A percentile compares a stretch with the other conserved stretches of the same genome.
Conservation (phyloP, 495 filamentous ascomycete species). For the Echria macrotheca region DNA sequence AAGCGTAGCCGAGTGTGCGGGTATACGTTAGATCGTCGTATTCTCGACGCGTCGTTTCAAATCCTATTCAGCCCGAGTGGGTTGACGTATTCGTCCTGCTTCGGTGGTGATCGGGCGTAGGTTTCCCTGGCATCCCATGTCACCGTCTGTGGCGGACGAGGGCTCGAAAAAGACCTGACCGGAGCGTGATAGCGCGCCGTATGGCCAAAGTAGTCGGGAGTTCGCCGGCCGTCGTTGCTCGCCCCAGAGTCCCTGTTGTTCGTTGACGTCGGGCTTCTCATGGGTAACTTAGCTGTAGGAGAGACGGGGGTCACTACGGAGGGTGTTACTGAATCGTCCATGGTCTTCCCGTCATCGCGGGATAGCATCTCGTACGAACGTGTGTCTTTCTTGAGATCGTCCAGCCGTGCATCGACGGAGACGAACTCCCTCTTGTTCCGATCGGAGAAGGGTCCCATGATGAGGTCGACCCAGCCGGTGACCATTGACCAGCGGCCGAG, state of each 20-base stretch:
- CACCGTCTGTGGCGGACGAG: constrained; percentile 29
- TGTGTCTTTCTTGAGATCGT: constrained; percentile 54
- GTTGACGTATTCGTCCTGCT: constrained; percentile 34
- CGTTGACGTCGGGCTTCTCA: constrained; percentile 21
- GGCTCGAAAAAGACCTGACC: constrained; percentile 43
- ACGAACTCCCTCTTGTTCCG: constrained; percentile 68
- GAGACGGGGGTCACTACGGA: constrained; percentile 43
- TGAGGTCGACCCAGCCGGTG: constrained; percentile 70
- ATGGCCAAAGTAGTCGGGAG: constrained; percentile 46
- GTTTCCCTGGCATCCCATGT: constrained; percentile 37
- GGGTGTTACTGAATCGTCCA: constrained; percentile 40
- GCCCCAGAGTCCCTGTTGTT: constrained; percentile 4
- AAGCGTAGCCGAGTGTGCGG: too few relatives aligned
- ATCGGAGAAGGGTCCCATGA: constrained; percentile 37
- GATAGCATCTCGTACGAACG: constrained; percentile 81
- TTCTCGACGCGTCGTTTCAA: too few relatives aligned
- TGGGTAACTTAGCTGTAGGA: constrained; percentile 32
- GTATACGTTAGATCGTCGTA: too few relatives aligned
- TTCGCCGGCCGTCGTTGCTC: constrained; percentile 33
- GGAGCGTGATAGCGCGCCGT: constrained; percentile 42
- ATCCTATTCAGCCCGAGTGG: constrained; percentile 45
- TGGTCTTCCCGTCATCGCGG: constrained; percentile 44
- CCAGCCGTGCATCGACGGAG: constrained; percentile 68
- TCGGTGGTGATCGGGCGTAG: constrained; percentile 24
- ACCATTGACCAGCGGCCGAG: constrained; percentile 79